Conservation (phyloP, 225 moss, liverwort and hornwort species). For the Pleurozium schreberi region DNA sequence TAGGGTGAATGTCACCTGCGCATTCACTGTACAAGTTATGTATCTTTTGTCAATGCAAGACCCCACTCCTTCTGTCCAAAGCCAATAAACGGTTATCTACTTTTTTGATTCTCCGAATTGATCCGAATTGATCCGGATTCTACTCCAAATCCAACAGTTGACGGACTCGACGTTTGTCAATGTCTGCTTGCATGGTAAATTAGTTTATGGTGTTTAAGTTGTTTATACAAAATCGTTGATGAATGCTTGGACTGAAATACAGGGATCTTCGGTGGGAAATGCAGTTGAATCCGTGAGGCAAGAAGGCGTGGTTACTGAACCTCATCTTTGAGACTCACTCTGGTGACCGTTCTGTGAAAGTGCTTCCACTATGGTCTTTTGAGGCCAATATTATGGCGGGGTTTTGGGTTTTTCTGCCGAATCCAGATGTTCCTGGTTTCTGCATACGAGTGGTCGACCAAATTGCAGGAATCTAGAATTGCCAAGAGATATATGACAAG, state of each 20-base stretch:
- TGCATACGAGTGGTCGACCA: constrained; percentile 5
- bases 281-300: not conserved
- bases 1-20: not conserved
- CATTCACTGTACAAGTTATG: not conserved
- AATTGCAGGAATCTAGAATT: constrained; percentile 7
- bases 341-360: not conserved
- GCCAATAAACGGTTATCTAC: not conserved
- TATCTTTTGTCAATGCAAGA: not conserved
- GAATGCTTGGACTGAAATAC: not conserved
- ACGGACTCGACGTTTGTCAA: not conserved
- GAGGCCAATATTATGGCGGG: not conserved
- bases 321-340: not conserved
- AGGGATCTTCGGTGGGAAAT: not conserved
- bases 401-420: constrained; percentile 16
- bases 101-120: not conserved
- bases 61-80: not conserved
- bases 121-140: not conserved
- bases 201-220: not conserved
- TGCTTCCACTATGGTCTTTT: not conserved
- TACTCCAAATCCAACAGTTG: not conserved
- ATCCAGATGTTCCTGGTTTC: not conserved
- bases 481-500: not conserved
- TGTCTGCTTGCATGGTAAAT: not conserved
- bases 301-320: not conserved
- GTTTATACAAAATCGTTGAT: not conserved